phyloP scores from a whole-genome alignment of 257 asterid species.

The Gentiana straminea region DNA sequence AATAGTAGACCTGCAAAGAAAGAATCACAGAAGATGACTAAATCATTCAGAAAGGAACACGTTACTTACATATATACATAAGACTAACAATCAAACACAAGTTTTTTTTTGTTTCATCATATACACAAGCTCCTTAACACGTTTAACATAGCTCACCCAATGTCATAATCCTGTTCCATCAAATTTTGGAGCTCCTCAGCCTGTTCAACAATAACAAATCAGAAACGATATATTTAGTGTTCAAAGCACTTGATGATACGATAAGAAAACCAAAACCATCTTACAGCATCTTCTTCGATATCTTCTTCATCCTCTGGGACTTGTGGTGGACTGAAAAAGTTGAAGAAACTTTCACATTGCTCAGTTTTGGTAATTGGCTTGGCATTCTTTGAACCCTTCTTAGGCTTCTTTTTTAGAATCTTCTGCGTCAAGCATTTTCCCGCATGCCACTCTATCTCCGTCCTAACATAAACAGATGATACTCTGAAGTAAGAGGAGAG shows the following conservation, averaged over 20 bases:
- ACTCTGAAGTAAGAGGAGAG: background rate
- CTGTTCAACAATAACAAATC: slow-evolving; percentile 1
- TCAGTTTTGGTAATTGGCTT: slow-evolving; percentile 21
- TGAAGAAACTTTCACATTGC: slow-evolving; percentile 19
- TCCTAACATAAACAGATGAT: slow-evolving; percentile 1
- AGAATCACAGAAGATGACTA: background rate
- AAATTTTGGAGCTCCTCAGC: slow-evolving; percentile 15
- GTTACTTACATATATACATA: background rate
- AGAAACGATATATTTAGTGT: no score
- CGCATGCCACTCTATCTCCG: slow-evolving; percentile 18
- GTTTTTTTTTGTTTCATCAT: background rate
- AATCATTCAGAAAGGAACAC: background rate
- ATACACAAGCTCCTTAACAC: background rate
- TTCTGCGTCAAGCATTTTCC: slow-evolving; percentile 20
- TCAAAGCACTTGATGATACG: background rate
- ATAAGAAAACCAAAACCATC: background rate
- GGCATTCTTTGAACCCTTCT: slow-evolving; percentile 12
- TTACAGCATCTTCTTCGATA: slow-evolving; percentile 18
- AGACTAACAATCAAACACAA: background rate
- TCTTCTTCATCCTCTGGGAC: slow-evolving; percentile 15
- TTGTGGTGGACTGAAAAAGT: slow-evolving; percentile 22
- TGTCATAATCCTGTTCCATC: slow-evolving; percentile 13
- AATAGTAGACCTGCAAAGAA: slow-evolving; percentile 7
- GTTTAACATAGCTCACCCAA: slow-evolving; percentile 10
- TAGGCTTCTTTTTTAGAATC: slow-evolving; percentile 17